Evolutionary conservation across 1,284 basidiomycete genomes (phyloP), one percentile per base, ranked within the genome.

Genomic region (Gymnopus androsaceus): DNA sequence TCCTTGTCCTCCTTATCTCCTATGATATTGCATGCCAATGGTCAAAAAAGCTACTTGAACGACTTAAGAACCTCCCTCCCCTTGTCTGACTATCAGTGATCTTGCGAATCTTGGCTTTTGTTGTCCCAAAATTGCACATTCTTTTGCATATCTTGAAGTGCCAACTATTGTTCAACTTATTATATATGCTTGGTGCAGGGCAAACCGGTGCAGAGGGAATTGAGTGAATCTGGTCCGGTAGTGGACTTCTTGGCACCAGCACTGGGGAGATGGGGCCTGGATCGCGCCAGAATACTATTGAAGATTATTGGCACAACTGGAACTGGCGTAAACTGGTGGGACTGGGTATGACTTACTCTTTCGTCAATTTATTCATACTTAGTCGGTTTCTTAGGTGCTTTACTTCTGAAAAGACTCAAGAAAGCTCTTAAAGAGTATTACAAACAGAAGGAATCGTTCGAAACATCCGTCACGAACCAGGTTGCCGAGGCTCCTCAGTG

Each of bases 21-120:
- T 66, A 66, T 38, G 64, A 66, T 30, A 63, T 66, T 27, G 57
- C 53, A 2, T 64, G 63, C 23, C 61, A 62, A 23, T 64, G 58
- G 58, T 56, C 17, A 17, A 56, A 46, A 23, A 37, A 63, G 8
- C 46, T 64, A 14, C 21, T 4, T 28, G 31, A 33, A 3, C 54
- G 59, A 1, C n/a, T 60, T 27, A 11, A 15, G 11, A 28, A 38
- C 4, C 23, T 55, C 3, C 54, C 54, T 19, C 31, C 30, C 30
- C 33, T 42, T 25, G 34, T 42, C 8, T 31, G 17, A 12, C 30
- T 23, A 25, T 14, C 3, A n/a, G 28, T 21, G 8, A n/a, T 2
- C 23, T 17, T 4, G 21, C 3, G 21, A 30, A 27, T 30, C 34
- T 37, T 41, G 46, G 34, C 3, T 9, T 50, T 50, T 33, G 23